phyloP scores from a whole-genome alignment of 495 filamentous ascomycete genomes.

The Corynascus novoguineensis region DNA sequence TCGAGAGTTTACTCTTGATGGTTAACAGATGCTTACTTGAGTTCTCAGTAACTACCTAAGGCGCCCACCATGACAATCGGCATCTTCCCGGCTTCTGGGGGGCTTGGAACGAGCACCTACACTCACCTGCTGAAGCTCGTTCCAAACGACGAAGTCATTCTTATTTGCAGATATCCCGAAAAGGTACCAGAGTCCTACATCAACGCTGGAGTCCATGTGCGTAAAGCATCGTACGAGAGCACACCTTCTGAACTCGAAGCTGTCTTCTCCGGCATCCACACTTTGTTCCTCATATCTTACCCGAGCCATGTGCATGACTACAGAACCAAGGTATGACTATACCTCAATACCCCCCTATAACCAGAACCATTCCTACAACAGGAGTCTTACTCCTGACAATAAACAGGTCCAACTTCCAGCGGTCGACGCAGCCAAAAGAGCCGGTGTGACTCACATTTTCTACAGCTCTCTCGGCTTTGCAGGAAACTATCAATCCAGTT shows the following conservation, averaged over 20 bases:
- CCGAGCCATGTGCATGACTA: constrained; percentile 32
- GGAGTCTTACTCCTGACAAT: neutral
- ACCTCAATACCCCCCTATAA: neutral
- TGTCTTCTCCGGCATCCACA: constrained; percentile 39
- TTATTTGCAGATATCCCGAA: constrained; percentile 45
- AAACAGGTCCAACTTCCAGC: constrained; percentile 34
- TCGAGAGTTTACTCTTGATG: too few species aligned
- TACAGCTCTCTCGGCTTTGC: constrained; percentile 62
- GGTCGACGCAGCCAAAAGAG: constrained; percentile 52
- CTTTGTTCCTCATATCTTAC: constrained; percentile 49
- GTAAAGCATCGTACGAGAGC: constrained; percentile 41
- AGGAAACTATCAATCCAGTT: constrained; percentile 27
- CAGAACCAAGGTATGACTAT: constrained; percentile 16
- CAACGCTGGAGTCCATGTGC: constrained; percentile 29
- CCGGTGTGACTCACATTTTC: constrained; percentile 57
- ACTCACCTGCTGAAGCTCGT: constrained; percentile 40
- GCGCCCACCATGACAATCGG: constrained; percentile 18
- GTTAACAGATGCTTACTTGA: too few species aligned
- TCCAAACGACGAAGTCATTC: constrained; percentile 35
- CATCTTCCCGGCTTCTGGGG: constrained; percentile 50
- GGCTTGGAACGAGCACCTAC: constrained; percentile 43
- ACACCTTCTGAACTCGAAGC: constrained; percentile 26
- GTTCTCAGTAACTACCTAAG: too few species aligned
- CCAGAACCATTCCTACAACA: too few species aligned
- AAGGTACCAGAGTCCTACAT: constrained; percentile 27